These are phyloP conservation scores for Tetracladium setigerum DNA, from an alignment of 495 filamentous ascomycete genomes.

Conservation along the genomic window DNA sequence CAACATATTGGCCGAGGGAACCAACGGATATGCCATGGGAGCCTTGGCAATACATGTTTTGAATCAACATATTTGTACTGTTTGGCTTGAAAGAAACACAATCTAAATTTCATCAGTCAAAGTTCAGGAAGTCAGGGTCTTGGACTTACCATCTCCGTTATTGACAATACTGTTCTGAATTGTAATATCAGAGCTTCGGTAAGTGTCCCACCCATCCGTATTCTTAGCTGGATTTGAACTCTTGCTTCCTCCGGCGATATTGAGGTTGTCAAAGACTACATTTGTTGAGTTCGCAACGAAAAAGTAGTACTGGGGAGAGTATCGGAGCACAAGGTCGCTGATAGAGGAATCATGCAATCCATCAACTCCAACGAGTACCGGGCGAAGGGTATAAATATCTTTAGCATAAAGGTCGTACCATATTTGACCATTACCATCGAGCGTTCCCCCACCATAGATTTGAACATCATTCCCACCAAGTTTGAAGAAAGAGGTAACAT, in stretches of 20 bases:
- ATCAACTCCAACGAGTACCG: slow-evolving; percentile 55
- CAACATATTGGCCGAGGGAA: slow-evolving; percentile 58
- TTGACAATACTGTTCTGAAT: slow-evolving; percentile 63
- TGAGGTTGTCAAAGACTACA: slow-evolving; percentile 58
- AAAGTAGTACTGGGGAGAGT: slow-evolving; percentile 61
- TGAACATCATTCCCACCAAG: slow-evolving; percentile 62
- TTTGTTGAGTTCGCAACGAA: slow-evolving; percentile 61
- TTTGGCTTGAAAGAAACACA: slow-evolving; percentile 78
- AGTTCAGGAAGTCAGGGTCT: no score
- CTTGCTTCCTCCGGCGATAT: slow-evolving; percentile 48
- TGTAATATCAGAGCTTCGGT: slow-evolving; percentile 51
- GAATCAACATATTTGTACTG: slow-evolving; percentile 64
- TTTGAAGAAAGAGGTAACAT: slow-evolving; percentile 61
- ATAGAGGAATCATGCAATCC: slow-evolving; percentile 54
- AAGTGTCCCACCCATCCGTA: slow-evolving; percentile 66
- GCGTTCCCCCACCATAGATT: slow-evolving; percentile 54
- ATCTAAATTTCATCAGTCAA: slow-evolving; percentile 29
- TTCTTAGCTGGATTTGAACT: slow-evolving; percentile 54
- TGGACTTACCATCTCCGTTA: slow-evolving; percentile 55
- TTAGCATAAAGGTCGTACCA: slow-evolving; percentile 59
- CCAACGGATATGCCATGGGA: slow-evolving; percentile 69
- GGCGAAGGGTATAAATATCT: slow-evolving; percentile 48
- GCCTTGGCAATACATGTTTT: slow-evolving; percentile 63
- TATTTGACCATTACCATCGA: slow-evolving; percentile 61
- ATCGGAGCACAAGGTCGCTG: slow-evolving; percentile 51